Evolutionary conservation across 2,329 filamentous ascomycete species (phyloP).

Genomic region (Conoideocrella luteorostrata): DNA sequence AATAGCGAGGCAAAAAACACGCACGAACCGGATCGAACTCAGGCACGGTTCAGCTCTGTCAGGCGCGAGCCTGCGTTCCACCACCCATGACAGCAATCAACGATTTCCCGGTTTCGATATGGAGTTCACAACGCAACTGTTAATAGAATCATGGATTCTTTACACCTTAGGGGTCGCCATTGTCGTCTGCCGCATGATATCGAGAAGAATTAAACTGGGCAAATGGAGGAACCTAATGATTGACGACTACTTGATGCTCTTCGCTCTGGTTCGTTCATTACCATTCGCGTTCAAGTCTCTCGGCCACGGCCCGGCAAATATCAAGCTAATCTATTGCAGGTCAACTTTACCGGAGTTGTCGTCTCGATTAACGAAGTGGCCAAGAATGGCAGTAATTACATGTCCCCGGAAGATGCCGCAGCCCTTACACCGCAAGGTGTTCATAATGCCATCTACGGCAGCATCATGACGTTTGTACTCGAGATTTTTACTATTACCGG

Average conservation of each 20-base stretch:
- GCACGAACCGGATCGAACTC: no score
- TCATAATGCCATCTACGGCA: constrained; percentile 40
- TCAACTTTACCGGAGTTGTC: constrained; percentile 30
- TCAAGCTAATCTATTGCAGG: constrained; percentile 4
- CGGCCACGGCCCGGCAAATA: background rate
- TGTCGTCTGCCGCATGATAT: constrained; percentile 20
- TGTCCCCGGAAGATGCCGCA: constrained; percentile 27
- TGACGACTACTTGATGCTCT: constrained; percentile 52
- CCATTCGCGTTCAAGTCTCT: background rate
- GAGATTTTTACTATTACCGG: constrained; percentile 46
- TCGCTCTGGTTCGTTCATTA: constrained; percentile 32
- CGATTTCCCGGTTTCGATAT: constrained; percentile 11
- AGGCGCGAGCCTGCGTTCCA: no score
- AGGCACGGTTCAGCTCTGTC: no score
- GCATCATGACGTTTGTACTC: constrained; percentile 46
- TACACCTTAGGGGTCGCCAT: constrained; percentile 20
- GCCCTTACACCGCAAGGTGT: constrained; percentile 39
- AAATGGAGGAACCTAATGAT: constrained; percentile 41
- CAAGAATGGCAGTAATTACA: constrained; percentile 38
- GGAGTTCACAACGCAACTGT: constrained; percentile 18
- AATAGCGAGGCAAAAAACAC: no score
- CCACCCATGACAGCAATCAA: no score
- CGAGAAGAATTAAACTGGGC: constrained; percentile 32
- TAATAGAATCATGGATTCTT: constrained; percentile 24
- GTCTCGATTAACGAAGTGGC: constrained; percentile 36